These are phyloP conservation scores for Mycosarcoma maydis DNA, from an alignment of 1,284 basidiomycete species.

Conservation along the genomic window DNA sequence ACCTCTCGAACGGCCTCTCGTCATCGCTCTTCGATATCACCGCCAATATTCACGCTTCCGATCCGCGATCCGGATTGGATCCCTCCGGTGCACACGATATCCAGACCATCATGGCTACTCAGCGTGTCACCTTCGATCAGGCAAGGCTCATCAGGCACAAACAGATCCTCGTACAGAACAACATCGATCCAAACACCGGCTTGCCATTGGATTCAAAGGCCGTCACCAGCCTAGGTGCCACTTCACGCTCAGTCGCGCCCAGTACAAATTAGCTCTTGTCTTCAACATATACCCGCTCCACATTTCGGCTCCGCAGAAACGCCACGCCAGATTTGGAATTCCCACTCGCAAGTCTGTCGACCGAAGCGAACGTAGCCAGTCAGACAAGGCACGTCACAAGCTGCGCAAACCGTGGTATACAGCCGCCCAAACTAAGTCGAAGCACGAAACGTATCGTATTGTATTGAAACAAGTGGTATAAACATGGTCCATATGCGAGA, in stretches of 20 bases:
- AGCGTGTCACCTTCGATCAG: conserved; percentile 58
- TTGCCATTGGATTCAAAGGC: conserved; percentile 62
- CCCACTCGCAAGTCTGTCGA: no score
- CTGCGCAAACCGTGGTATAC: no score
- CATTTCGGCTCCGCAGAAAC: no score
- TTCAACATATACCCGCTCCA: no score
- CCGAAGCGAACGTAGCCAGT: no score
- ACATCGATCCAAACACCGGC: conserved; percentile 62
- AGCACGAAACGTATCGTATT: no score
- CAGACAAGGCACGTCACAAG: no score
- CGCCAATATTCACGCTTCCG: conserved; percentile 54
- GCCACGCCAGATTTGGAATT: no score
- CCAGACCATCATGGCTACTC: conserved; percentile 53
- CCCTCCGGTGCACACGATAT: conserved; percentile 54
- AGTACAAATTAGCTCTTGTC: no score
- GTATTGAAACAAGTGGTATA: no score
- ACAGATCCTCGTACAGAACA: conserved; percentile 48
- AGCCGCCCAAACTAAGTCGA: no score
- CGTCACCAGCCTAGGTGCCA: conserved; percentile 49
- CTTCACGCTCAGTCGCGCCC: not conserved
- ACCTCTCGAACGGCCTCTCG: conserved; percentile 56
- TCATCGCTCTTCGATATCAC: conserved; percentile 60
- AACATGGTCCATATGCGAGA: no score
- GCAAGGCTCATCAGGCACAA: conserved; percentile 61
- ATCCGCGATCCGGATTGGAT: conserved; percentile 54